Conservation (phyloP, 78 protist genomes). For the Cavenderia fasciculata region DNA sequence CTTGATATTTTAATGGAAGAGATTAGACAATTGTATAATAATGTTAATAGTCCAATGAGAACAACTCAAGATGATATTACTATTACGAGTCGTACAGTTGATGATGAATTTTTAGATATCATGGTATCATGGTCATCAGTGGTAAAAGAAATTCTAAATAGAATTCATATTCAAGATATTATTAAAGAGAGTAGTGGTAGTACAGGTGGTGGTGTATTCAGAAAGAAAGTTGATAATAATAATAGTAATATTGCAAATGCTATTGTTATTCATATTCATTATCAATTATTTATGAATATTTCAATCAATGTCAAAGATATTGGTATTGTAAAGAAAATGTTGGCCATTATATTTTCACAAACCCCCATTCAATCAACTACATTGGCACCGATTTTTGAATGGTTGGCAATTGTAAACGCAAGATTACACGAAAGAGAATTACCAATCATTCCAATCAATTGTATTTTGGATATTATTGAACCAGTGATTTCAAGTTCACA, state of each 20-base stretch:
- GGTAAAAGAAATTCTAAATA: slow-evolving; percentile 3
- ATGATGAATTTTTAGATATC: background rate
- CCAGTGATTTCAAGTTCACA: too few relatives aligned
- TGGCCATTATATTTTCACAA: too few relatives aligned
- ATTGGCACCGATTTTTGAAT: too few relatives aligned
- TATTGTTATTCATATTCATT: background rate
- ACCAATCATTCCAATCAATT: background rate
- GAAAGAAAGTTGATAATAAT: slow-evolving; percentile 25
- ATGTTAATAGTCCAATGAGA: too few relatives aligned
- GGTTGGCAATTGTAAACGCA: too few relatives aligned
- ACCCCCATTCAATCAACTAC: too few relatives aligned
- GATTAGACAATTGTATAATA: too few relatives aligned
- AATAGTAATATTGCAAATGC: background rate
- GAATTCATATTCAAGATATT: background rate
- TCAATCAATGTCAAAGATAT: background rate
- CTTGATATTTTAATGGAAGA: too few relatives aligned
- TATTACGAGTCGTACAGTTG: too few relatives aligned
- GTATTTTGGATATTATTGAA: background rate
- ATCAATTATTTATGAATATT: background rate
- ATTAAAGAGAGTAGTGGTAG: background rate
- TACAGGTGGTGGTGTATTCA: slow-evolving; percentile 20
- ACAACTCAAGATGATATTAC: too few relatives aligned
- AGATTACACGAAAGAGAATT: too few relatives aligned
- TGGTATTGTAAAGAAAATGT: too few relatives aligned
- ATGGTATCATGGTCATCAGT: slow-evolving; percentile 10